Evolutionary conservation across 2,329 filamentous ascomycete species (phyloP), one percentile per base, ranked within the genome.

Genomic region (Pseudogymnoascus sp.): DNA sequence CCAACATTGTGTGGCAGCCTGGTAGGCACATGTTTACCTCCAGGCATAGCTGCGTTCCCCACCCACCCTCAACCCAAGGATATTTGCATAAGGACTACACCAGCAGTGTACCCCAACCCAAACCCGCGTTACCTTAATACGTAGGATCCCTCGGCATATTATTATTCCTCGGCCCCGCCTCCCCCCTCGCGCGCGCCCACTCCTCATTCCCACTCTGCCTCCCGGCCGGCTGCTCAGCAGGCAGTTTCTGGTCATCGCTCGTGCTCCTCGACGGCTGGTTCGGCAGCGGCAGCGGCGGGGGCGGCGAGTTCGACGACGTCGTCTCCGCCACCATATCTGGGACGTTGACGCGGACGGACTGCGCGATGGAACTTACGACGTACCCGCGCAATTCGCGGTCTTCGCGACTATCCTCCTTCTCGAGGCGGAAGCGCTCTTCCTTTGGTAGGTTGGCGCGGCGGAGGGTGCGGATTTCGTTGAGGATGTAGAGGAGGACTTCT

Each of bases 401-500:
- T 73, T 95, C 90, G 59, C 81, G 81, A 69, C 85, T 82, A 73
- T 95, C 90, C 73, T 95, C 90, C 73, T 90, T 91, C 74, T 93
- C 87, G 12, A 95, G 80, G 45, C 85, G 83, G 76, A 92, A 93
- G 65, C 90, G 87, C 70, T 96, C 88, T 16, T 93, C 87, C 78
- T 97, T 96, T 74, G 83, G 81, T 81, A 96, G 85, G 77, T 96
- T 93, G 71, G 86, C 83, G 61, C 95, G 87, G 71, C 93, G 89
- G 71, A 93, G 84, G 66, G 86, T 85, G 71, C 90, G 90, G 72
- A 99, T 95, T 78, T 97, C 95, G 69, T 93, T 87, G 77, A 95
- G 88, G 67, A 97, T 91, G 79, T 93, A 93, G 14, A 96, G 83
- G 66, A 97, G 82, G 5, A 96, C 93, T 67, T 95, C 90, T 75